Evolutionary conservation across 2,329 filamentous ascomycete species (phyloP).

Genomic region (Fusarium nygamai): DNA sequence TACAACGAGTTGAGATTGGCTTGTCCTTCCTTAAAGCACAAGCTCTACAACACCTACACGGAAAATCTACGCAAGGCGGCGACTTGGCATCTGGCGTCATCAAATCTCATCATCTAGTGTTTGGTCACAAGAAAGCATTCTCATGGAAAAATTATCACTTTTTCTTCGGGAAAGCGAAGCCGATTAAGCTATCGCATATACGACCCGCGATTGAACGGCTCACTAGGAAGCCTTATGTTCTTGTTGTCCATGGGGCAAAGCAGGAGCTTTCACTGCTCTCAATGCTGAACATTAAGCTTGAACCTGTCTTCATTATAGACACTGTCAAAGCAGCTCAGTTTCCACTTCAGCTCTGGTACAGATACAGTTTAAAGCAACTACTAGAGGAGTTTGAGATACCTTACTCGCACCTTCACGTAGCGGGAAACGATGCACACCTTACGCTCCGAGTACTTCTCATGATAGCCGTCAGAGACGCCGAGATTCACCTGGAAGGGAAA

Average conservation of each 20-base stretch:
- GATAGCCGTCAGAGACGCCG: slow-evolving; percentile 2
- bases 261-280: not conserved
- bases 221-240: accelerated
- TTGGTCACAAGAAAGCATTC: not conserved
- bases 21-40: slow-evolving; percentile 11
- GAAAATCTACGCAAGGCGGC: not conserved
- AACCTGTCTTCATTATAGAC: not conserved
- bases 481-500: not conserved
- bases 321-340: accelerated
- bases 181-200: no score
- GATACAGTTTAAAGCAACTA: not conserved
- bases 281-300: not conserved
- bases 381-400: not conserved
- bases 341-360: not conserved
- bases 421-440: slow-evolving; percentile 43
- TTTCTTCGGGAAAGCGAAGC: slow-evolving; percentile 9
- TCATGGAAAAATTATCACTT: not conserved
- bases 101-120: not conserved
- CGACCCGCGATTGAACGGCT: not conserved
- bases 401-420: slow-evolving; percentile 13
- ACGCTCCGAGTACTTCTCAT: slow-evolving; percentile 23
- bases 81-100: slow-evolving; percentile 1
- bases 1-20: slow-evolving; percentile 20
- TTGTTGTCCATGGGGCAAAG: accelerated
- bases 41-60: not conserved